Base-by-base conservation (phyloP, 345 rosid genomes). In the Salix viminalis region DNA sequence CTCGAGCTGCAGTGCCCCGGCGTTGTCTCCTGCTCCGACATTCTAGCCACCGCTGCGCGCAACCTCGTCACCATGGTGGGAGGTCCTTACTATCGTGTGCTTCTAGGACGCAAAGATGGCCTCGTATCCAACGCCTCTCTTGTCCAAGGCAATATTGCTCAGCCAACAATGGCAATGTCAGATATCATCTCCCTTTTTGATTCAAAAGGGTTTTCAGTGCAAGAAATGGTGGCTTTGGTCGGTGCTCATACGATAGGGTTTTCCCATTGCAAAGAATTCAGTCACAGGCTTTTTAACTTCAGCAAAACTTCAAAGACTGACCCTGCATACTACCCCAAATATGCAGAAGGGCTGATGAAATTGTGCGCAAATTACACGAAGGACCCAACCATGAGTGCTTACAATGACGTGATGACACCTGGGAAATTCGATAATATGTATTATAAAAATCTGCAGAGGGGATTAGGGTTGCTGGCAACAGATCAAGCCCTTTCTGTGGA, bases 161-260 rank as follows among this genome's bases (percentile, higher is more conserved):
- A 6, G 6, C 70, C 80, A 7, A 62, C 66, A 5, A 77, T 77
- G 80, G 8, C 75, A 48, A 21, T 71, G 28, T 34, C 75, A 2
- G 30, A 70, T 21, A 70, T 77, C 44, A 71, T 71, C 54, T n/a
- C 61, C 23, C 24, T 61, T 4, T 77, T 77, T 54, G 3, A 48
- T 0, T 44, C 75, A 32, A 70, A 36, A 50, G 75, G 75, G 16
- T 77, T 70, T 23, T 42, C 80, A 12, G 80, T 60, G 14, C 75
- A 65, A 62, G 80, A 77, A 24, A 71, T 77, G 80, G 80, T 77
- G 50, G 80, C 80, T 8, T 32, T 77, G 61, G 16, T 21, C 32
- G 81, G 81, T 1, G 71, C 76, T 4, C 93, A 89, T 79, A 89
- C 93, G 2, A 89, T 89, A 15, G 93, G 93, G 44, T 89, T 89